Percentiles rank a stretch among this genome's conserved stretches.
Evolutionary conservation across 345 rosid species (phyloP).

Genomic region (Nasturtium officinale): DNA sequence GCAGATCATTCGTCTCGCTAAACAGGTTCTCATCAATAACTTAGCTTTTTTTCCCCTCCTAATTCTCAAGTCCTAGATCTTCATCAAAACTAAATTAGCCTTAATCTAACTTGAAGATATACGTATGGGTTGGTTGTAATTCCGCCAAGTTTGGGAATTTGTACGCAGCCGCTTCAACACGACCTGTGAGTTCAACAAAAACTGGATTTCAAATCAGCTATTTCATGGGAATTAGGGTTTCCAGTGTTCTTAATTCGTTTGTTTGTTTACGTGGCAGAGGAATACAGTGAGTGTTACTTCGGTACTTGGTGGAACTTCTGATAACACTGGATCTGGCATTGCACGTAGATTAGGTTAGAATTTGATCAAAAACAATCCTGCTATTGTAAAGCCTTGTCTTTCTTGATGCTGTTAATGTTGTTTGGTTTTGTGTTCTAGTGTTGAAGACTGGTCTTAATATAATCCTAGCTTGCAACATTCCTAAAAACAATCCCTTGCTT

Average conservation of each 20-base stretch:
- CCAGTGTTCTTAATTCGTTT: not conserved
- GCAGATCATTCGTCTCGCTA: constrained; percentile 72
- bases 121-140: constrained; percentile 82
- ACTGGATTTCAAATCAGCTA: not conserved
- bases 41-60: not conserved
- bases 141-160: constrained; percentile 70
- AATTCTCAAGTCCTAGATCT: not conserved
- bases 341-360: constrained; percentile 80
- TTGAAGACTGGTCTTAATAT: constrained; percentile 81
- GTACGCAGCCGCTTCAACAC: constrained; percentile 85
- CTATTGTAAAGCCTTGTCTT: not conserved
- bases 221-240: constrained; percentile 22
- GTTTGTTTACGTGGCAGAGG: constrained; percentile 44
- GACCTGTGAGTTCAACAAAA: constrained; percentile 53
- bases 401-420: not conserved
- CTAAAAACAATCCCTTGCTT: constrained; percentile 78
- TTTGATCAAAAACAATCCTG: not conserved
- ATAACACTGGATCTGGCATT: constrained; percentile 85
- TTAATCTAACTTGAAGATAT: constrained; percentile 47
- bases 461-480: constrained; percentile 80
- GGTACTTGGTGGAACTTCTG: constrained; percentile 79
- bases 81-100: constrained; percentile 8
- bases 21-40: constrained; percentile 53
- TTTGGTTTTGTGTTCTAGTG: constrained; percentile 48
- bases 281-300: constrained; percentile 73